Evolutionary conservation across 75 land plant species (phyloP).

Genomic region (Cupressus sempervirens): DNA sequence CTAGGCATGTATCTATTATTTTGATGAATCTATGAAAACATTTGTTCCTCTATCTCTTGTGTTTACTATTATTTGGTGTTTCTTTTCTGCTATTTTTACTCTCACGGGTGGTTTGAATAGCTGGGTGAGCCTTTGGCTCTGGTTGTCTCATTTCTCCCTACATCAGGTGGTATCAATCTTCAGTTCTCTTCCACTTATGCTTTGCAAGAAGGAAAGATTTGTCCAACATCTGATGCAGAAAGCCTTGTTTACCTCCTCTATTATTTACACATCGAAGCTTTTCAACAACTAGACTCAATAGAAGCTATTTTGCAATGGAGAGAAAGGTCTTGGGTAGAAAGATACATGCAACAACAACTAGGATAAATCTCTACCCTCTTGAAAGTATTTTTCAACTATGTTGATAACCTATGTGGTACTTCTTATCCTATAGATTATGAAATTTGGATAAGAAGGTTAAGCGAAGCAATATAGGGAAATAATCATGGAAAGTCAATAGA

Average conservation of each 20-base stretch:
- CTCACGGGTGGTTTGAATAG: too few relatives aligned
- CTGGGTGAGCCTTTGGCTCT: too few relatives aligned
- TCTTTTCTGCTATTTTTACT: too few relatives aligned
- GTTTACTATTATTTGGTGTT: too few relatives aligned
- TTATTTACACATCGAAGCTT: slow-evolving; percentile 40
- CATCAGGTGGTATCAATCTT: too few relatives aligned
- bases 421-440: slow-evolving; percentile 72
- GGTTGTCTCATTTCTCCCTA: too few relatives aligned
- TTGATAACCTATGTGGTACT: slow-evolving; percentile 66
- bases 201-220: slow-evolving; percentile 70
- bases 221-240: slow-evolving; percentile 75
- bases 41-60: too few relatives aligned
- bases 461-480: slow-evolving; percentile 1
- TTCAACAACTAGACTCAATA: slow-evolving; percentile 50
- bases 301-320: slow-evolving; percentile 72
- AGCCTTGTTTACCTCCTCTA: slow-evolving; percentile 61
- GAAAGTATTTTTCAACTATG: slow-evolving; percentile 79
- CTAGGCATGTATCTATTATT: too few relatives aligned
- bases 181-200: slow-evolving; percentile 63
- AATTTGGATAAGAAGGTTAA: slow-evolving; percentile 51
- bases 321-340: slow-evolving; percentile 44
- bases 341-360: slow-evolving; percentile 52
- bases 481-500: background rate
- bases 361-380: slow-evolving; percentile 62
- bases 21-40: too few relatives aligned